Evolutionary conservation across 78 protist species (phyloP), one percentile per base, ranked within the genome.

Genomic region (Dictyostelium brefeldianum): DNA sequence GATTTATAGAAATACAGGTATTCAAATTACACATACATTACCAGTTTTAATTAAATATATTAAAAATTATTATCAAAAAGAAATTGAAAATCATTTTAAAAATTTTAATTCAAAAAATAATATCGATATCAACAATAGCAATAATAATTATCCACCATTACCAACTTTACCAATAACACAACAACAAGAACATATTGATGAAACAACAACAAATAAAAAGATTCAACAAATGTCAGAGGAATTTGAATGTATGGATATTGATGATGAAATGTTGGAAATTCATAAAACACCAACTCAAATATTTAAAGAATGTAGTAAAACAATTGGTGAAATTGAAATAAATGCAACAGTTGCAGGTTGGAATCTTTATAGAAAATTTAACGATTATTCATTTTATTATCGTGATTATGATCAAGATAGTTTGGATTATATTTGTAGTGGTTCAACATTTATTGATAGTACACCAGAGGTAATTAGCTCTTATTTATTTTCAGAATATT

Each of bases 1-100:
- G 41, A 62, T 85, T 4, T 85, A 85, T 47, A 20, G 56, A 56
- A 48, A 85, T 8, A 46, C 92, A 22, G 83, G 83, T 54, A 41
- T 85, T 31, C 81, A 85, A 20, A 22, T 51, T 47, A 41, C 78
- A n/a, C 69, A 85, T 47, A 73, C 51, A 4, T 20, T 83, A 5
- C 78, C 77, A 22, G 46, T 43, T 4, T 43, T 83, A 7, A 83
- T 48, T 27, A 48, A 31, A 53, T 83, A 83, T 77, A 77, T 77
- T 12, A 77, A 77, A n/a, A 22, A 51, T 14, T 43, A 46, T 22
- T 74, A 36, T 46, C 18, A 22, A 17, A 25, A 62, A 62, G 70
- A 62, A 62, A 62, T 62, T 25, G 70, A 25, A 62, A 62, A 36
- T 69, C 25, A 36, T 18, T 27, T 36, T 69, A 22, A 43, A 73